These are phyloP conservation scores for Pythium grandisporangium DNA, from an alignment of 352 stramenopile species.

Conservation along the genomic window DNA sequence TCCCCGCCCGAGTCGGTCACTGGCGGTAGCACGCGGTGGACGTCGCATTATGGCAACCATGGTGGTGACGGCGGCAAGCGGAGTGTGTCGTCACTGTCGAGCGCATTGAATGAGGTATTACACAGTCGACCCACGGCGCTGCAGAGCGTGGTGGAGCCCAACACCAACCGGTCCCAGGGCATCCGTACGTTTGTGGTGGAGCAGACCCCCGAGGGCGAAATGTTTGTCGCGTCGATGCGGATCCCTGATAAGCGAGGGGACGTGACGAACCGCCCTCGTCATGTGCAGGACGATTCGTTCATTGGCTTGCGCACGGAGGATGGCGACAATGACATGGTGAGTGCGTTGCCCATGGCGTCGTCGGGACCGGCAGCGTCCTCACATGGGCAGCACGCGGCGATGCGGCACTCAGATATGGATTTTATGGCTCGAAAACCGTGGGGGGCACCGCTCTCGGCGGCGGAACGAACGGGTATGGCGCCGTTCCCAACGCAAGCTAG, in stretches of 20 bases:
- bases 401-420: constrained; percentile 10
- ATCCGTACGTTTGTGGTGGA: constrained; percentile 16
- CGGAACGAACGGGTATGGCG: too few species aligned
- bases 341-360: neutral
- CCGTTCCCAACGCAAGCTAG: too few species aligned
- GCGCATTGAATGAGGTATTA: constrained; percentile 17
- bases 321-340: too few species aligned
- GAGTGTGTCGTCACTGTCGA: constrained; percentile 16
- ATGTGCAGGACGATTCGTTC: constrained; percentile 14
- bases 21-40: too few species aligned
- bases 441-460: neutral
- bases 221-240: constrained; percentile 13
- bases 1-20: too few species aligned
- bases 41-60: too few species aligned
- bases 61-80: too few species aligned
- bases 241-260: constrained; percentile 1
- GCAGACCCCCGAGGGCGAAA: constrained; percentile 11
- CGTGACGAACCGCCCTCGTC: constrained; percentile 3
- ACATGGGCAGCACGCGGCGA: neutral
- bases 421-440: constrained; percentile 6
- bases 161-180: neutral
- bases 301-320: constrained; percentile 1
- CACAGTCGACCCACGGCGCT: constrained; percentile 7
- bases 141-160: constrained; percentile 8
- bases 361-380: neutral